Evolutionary conservation across 2,329 filamentous ascomycete species (phyloP), one percentile per base, ranked within the genome.

Genomic region (Aspergillus ochraceus): DNA sequence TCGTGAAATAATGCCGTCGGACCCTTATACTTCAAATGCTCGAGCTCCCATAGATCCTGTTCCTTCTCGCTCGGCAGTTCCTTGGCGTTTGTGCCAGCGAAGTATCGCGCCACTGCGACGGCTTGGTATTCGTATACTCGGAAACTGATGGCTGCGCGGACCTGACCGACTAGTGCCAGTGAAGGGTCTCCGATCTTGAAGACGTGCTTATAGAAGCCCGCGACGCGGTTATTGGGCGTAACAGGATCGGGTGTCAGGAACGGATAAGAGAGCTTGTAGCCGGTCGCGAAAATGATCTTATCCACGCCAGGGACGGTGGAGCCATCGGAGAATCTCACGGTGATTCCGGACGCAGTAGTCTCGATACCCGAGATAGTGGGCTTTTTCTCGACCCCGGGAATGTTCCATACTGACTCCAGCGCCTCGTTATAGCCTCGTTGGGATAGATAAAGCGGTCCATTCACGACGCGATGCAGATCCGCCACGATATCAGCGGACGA

Each of bases 61-160:
- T 67, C 64, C 19, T 57, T 46, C 3, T 55, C 42, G 2, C 55
- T 61, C 12, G 71, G 71, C 17, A 74, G 59, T 1, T 47, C 29
- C 6, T 20, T 59, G 8, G 59, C 61, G 36, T 68, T 68, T 29
- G 66, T 63, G 14, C 66, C 63, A 1, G 70, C 68, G 17, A 72
- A 71, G 26, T 69, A 64, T 11, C 72, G 64, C 6, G 71, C 71
- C 24, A 71, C 64, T 2, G 66, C 67, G 17, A 72, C 68, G 3
- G 72, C 70, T 57, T 74, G 72, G 46, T 69, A 71, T 55, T 75
- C 72, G 52, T 68, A 71, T 4, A 70, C 65, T 1, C 68, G 67
- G 55, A 75, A 72, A 17, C 68, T 71, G 12, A 74, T 60, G 1
- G 63, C 69, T 8, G 63, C 70, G 8, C 68, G 61, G 1, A 71